Evolutionary conservation across 805 yeast species (phyloP), one percentile per base, ranked within the genome.

Genomic region (Teunomyces tritomae): DNA sequence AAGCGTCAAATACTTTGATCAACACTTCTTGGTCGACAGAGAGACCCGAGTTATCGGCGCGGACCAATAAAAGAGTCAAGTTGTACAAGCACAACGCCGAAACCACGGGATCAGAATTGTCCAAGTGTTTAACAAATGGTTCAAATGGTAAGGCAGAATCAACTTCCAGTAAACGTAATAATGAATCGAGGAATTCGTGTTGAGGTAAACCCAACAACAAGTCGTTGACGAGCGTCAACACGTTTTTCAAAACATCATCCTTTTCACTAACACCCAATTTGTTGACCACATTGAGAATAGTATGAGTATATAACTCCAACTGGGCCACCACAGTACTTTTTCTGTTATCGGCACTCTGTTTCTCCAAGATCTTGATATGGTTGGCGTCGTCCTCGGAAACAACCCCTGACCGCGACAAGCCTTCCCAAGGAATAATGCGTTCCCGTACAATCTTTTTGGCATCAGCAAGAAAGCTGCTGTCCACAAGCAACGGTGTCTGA

Each of bases 371-470:
- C 60, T 80, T 80, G 56, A 83, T 72, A 40, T 76, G 68, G 44
- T 77, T 77, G 8, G 91, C 92, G 62, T 89, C 94, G 51, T 80
- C 81, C 44, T 77, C 77, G 39, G 84, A 70, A 33, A 91, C 73
- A 39, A 83, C 78, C 42, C 80, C 83, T 14, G 91, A 84, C 47
- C 96, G 77, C 8, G 87, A 84, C 57, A 87, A 82, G 8, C 95
- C 95, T 59, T 88, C 95, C 97, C 97, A 91, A 28, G 96, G 95
- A 47, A 90, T 80, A 28, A 91, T 83, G 54, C 94, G 80, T 50
- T 87, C 84, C 58, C 94, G 76, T 53, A 89, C 83, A 51, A 81
- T 82, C 54, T 77, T 74, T 56, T 85, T 76, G 45, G 84, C 77
- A 57, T 85, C 91, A 49, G 77, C 76, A 59, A 88, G 73, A 57